Evolutionary conservation across 1,139 yeast species (phyloP), one percentile per base, ranked within the genome.

Genomic region (Arxiozyma bovina): DNA sequence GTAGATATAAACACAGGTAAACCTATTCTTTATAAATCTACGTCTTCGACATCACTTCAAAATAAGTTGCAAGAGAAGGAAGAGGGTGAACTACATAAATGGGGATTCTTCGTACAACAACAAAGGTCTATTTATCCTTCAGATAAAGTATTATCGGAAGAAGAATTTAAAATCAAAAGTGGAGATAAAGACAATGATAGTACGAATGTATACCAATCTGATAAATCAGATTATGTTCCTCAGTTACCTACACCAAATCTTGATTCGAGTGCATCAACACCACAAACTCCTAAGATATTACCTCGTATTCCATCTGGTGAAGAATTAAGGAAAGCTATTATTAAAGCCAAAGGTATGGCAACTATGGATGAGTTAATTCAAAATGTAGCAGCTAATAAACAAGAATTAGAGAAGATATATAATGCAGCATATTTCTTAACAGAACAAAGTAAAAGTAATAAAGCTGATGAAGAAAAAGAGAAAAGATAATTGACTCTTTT

Each of bases 11-110:
- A 77, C 38, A 85, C 93, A 0, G 94, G 94, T 48, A 74, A 84
- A 58, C 88, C 91, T 1, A 82, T 85, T 22, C 71, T 84, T 56
- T 77, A 82, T 71, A 76, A 83, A 62, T 79, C 53, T 4, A 40
- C 56, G 0, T 83, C 89, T 1, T 85, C 80, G 59, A 82, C 88
- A 0, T 82, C 87, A 0, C 64, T 80, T 7, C 82, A 82, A 61
- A 86, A 90, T 22, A 85, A 82, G 66, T 81, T 79, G 60, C 89
- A 85, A 67, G 96, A 89, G 64, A 82, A 83, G 59, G 97, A 90
- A 69, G 97, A 90, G 74, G 97, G 96, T 60, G 96, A 87, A 64
- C 77, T 89, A 58, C 96, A 88, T 70, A 82, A 86, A 70, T 81
- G 88, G 81, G 95, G 95, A 18, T 80, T 79, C 63, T 84, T 81